These are phyloP conservation scores for Endoconidiophora polonica DNA, from an alignment of 2,329 filamentous ascomycete genomes.

Conservation along the genomic window DNA sequence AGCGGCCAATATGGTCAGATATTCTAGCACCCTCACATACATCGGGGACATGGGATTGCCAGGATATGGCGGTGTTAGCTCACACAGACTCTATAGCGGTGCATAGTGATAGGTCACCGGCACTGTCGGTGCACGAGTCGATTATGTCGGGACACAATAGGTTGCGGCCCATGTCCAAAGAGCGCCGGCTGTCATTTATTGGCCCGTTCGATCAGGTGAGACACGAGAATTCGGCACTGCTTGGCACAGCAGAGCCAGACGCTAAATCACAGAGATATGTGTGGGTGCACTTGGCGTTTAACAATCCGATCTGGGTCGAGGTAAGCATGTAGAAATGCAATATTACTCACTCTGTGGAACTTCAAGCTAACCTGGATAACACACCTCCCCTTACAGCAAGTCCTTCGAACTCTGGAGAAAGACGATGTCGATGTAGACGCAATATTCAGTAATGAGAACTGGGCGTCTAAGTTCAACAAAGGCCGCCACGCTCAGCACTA, in stretches of 20 bases:
- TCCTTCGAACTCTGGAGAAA: slow-evolving; percentile 28
- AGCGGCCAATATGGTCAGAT: no score
- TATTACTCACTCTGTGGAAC: background rate
- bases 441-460: slow-evolving; percentile 30
- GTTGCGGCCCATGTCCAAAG: background rate
- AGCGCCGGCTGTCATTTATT: slow-evolving; percentile 1
- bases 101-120: no score
- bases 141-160: background rate
- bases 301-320: slow-evolving; percentile 42
- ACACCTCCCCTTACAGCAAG: slow-evolving; percentile 18
- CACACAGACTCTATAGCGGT: no score
- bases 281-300: slow-evolving; percentile 39
- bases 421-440: slow-evolving; percentile 23
- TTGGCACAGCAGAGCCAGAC: slow-evolving; percentile 3
- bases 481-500: slow-evolving; percentile 33
- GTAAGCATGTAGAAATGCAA: slow-evolving; percentile 18
- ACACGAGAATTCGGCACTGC: background rate
- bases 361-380: no score
- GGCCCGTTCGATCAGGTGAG: background rate
- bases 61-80: no score
- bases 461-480: slow-evolving; percentile 30
- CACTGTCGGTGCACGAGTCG: no score
- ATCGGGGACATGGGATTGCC: no score
- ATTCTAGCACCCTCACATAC: no score
- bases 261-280: slow-evolving; percentile 3